These are phyloP conservation scores for Ophidiomyces ophidiicola DNA, from an alignment of 2,329 filamentous ascomycete genomes.

Conservation along the genomic window DNA sequence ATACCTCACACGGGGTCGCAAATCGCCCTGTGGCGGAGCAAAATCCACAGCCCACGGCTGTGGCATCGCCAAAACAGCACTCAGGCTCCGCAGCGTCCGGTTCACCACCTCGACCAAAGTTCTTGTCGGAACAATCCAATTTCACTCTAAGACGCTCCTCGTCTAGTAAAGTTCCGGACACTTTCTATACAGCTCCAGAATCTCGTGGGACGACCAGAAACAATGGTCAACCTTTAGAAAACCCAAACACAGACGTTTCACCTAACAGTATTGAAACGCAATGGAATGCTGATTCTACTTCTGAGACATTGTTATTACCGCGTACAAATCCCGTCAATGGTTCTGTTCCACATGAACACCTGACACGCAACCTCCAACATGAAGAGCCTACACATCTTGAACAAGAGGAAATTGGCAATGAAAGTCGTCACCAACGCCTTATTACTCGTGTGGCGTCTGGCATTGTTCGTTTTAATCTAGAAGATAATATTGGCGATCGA, in stretches of 20 bases:
- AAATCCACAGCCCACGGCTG: neutral
- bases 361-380: slow-evolving; percentile 19
- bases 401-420: slow-evolving; percentile 13
- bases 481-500: slow-evolving; percentile 33
- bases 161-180: slow-evolving; percentile 7
- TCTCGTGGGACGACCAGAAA: neutral
- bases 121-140: neutral
- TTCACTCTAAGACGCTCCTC: slow-evolving; percentile 11
- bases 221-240: neutral
- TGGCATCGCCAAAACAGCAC: neutral
- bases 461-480: slow-evolving; percentile 35
- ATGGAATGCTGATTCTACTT: slow-evolving; percentile 1
- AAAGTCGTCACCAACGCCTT: slow-evolving; percentile 14
- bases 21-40: neutral
- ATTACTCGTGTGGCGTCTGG: slow-evolving; percentile 20
- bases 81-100: neutral
- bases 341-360: slow-evolving; percentile 12
- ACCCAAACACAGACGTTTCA: neutral
- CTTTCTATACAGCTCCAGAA: slow-evolving; percentile 11
- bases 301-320: slow-evolving; percentile 22
- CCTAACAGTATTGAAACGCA: neutral
- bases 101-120: neutral
- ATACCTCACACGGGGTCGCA: slow-evolving; percentile 9
- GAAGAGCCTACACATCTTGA: slow-evolving; percentile 27
- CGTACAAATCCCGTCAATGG: slow-evolving; percentile 16